Evolutionary conservation across 495 filamentous ascomycete species (phyloP).

Genomic region (Penicillium pancosmium): DNA sequence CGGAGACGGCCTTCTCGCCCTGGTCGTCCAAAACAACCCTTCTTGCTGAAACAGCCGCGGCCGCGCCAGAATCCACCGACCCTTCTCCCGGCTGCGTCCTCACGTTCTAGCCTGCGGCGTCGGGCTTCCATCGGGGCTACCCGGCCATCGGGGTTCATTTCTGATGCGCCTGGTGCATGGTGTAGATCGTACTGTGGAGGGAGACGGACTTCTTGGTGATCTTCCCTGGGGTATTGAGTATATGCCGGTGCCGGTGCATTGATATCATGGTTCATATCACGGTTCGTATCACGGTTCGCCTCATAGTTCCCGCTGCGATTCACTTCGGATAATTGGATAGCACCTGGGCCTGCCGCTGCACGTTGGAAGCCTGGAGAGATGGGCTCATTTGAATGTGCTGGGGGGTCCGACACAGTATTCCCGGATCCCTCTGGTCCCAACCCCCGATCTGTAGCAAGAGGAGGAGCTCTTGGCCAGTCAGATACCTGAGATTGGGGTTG

Average conservation of each 20-base stretch:
- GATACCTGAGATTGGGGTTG: conserved; percentile 4
- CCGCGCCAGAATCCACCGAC: conserved; percentile 62
- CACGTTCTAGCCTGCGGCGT: conserved; percentile 62
- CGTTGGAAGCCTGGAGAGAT: conserved; percentile 46
- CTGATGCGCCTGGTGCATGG: conserved; percentile 24
- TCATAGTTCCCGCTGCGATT: neutral
- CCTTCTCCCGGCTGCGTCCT: conserved; percentile 59
- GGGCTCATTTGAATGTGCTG: conserved; percentile 30
- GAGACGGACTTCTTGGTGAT: conserved; percentile 15
- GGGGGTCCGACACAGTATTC: neutral
- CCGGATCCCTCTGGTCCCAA: neutral
- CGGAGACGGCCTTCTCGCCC: conserved; percentile 66
- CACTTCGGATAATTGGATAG: conserved; percentile 51
- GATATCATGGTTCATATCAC: neutral
- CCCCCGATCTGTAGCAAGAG: conserved; percentile 12
- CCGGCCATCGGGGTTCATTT: conserved; percentile 32
- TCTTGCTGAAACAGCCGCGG: conserved; percentile 58
- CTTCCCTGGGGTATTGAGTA: conserved; percentile 24
- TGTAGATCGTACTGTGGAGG: conserved; percentile 31
- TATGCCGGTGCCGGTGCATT: conserved; percentile 41
- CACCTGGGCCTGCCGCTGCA: conserved; percentile 42
- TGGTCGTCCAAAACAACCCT: conserved; percentile 61
- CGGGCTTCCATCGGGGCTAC: conserved; percentile 53
- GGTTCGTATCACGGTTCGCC: neutral
- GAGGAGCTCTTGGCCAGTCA: conserved; percentile 14